Conservation (phyloP, 306 rosid species). For the Dalbergia oliveri region DNA sequence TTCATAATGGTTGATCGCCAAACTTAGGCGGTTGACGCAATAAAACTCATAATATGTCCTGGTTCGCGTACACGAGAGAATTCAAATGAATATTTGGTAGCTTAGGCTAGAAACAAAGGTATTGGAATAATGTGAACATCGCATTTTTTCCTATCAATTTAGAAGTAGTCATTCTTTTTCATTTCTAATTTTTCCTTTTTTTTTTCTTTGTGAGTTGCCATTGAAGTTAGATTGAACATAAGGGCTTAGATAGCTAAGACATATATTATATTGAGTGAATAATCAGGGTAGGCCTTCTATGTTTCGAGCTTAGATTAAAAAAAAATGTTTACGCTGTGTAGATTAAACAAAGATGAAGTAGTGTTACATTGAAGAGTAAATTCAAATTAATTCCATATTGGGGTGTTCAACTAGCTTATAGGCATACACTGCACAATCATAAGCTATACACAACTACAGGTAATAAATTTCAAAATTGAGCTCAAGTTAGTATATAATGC, state of each 20-base stretch:
- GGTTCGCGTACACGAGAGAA: slow-evolving; percentile 46
- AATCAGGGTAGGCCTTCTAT: not conserved
- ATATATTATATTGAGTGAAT: not conserved
- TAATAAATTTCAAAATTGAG: too few species aligned
- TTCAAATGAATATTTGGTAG: slow-evolving; percentile 50
- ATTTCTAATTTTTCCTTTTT: slow-evolving; percentile 36
- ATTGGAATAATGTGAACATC: slow-evolving; percentile 41
- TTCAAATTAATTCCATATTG: not conserved
- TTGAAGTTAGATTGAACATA: slow-evolving; percentile 34
- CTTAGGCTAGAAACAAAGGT: slow-evolving; percentile 45
- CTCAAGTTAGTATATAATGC: too few species aligned
- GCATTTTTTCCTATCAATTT: not conserved
- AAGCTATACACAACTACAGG: not conserved
- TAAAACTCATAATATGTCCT: slow-evolving; percentile 40
- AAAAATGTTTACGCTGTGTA: not conserved
- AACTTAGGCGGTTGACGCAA: slow-evolving; percentile 64
- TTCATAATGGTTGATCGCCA: slow-evolving; percentile 61
- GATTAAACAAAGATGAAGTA: not conserved
- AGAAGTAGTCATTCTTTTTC: slow-evolving; percentile 23
- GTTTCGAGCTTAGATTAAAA: not conserved
- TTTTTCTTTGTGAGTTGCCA: slow-evolving; percentile 61
- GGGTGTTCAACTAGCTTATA: not conserved
- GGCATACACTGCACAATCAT: not conserved
- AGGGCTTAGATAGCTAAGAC: slow-evolving; percentile 1
- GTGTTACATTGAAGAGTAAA: not conserved